Conservation (phyloP, 176 grass and related monocot genomes). For the Carex pumila region DNA sequence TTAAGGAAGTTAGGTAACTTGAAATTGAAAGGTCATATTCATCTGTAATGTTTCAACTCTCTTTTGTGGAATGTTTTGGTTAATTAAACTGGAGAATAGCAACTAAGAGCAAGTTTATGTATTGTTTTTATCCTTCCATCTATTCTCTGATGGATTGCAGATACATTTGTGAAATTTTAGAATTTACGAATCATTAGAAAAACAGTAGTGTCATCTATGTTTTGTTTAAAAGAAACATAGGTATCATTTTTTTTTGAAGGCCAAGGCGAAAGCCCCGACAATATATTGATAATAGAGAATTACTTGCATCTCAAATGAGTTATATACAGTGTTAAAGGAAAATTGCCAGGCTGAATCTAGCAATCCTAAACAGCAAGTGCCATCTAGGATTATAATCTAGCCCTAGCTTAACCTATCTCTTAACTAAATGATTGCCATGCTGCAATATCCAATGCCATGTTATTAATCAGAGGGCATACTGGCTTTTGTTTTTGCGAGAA, state of each 20-base stretch:
- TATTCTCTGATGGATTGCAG: neutral
- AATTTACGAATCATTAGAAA: neutral
- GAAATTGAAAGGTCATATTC: neutral
- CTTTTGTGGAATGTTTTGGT: neutral
- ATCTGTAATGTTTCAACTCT: constrained; percentile 4
- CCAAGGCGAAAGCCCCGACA: too few relatives aligned
- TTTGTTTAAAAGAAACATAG: constrained; percentile 5
- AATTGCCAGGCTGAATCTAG: too few relatives aligned
- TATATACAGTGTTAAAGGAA: too few relatives aligned
- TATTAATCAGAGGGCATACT: too few relatives aligned
- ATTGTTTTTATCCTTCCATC: neutral
- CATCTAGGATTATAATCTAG: too few relatives aligned
- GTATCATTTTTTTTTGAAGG: neutral
- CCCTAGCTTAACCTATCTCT: too few relatives aligned
- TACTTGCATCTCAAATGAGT: too few relatives aligned
- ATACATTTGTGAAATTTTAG: neutral
- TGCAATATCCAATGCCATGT: too few relatives aligned
- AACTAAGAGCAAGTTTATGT: neutral
- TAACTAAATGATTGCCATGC: too few relatives aligned
- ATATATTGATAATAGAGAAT: too few relatives aligned
- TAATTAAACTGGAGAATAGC: neutral
- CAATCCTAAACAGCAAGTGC: too few relatives aligned
- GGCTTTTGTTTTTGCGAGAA: too few relatives aligned
- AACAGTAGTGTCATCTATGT: neutral
- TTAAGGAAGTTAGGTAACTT: neutral